phyloP scores from a whole-genome alignment of 257 asterid species.

The Rauvolfia tetraphylla region DNA sequence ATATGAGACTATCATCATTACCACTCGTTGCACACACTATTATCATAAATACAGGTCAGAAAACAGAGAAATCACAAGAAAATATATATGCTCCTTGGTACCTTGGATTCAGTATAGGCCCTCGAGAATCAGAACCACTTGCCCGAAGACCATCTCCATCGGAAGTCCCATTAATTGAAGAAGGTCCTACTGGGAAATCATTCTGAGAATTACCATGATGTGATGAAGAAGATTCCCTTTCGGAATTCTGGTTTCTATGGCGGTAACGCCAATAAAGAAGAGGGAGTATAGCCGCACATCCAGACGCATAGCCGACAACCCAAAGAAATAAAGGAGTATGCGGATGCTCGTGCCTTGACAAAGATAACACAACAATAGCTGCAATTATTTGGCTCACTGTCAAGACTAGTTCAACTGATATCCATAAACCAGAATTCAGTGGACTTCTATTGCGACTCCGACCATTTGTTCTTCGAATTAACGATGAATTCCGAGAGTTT shows the following conservation, averaged over 20 bases:
- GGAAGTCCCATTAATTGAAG: slow-evolving; percentile 45
- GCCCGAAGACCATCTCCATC: slow-evolving; percentile 51
- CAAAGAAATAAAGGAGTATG: slow-evolving; percentile 72
- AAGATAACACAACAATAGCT: slow-evolving; percentile 63
- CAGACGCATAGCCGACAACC: slow-evolving; percentile 89
- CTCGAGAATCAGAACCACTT: slow-evolving; percentile 43
- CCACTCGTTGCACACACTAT: neutral
- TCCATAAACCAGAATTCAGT: slow-evolving; percentile 77
- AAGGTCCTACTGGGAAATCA: slow-evolving; percentile 39
- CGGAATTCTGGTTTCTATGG: slow-evolving; percentile 66
- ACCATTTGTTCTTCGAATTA: slow-evolving; percentile 58
- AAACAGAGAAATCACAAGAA: neutral
- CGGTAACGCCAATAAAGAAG: slow-evolving; percentile 84
- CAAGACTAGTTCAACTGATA: slow-evolving; percentile 66
- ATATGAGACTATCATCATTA: neutral
- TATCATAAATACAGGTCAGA: neutral
- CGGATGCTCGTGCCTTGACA: slow-evolving; percentile 77
- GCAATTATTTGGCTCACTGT: slow-evolving; percentile 83
- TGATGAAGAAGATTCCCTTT: slow-evolving; percentile 59
- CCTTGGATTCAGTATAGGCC: slow-evolving; percentile 56
- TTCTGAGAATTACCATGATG: slow-evolving; percentile 45
- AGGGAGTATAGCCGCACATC: slow-evolving; percentile 80
- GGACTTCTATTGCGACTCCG: slow-evolving; percentile 79
- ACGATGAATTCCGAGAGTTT: slow-evolving; percentile 56
- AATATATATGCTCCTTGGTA: slow-evolving; percentile 23